A percentile compares a stretch with the other conserved stretches of the same genome.
These are phyloP conservation scores for Metarhizium anisopliae DNA, from an alignment of 2,329 filamentous ascomycete genomes.

Conservation along the genomic window DNA sequence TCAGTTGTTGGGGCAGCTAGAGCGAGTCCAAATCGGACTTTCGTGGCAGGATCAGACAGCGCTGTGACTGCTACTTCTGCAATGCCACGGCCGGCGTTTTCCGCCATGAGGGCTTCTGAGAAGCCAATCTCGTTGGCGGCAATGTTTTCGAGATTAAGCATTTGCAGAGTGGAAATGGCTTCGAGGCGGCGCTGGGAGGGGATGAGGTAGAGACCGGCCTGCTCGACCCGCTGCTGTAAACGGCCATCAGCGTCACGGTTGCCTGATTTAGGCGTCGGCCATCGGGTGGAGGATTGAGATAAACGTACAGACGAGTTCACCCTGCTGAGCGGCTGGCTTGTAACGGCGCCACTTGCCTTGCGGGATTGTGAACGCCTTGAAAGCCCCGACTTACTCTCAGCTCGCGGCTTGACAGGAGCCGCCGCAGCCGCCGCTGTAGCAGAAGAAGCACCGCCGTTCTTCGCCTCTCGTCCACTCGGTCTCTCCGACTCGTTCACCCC, in stretches of 20 bases:
- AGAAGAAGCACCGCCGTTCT: slow-evolving; percentile 29
- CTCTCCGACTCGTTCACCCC: slow-evolving; percentile 37
- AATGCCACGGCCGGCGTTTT: slow-evolving; percentile 83
- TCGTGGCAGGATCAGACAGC: slow-evolving; percentile 53
- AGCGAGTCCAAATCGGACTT: slow-evolving; percentile 38
- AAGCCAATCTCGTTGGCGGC: slow-evolving; percentile 81
- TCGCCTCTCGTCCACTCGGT: slow-evolving; percentile 39
- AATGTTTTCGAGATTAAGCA: slow-evolving; percentile 87
- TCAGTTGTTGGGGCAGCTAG: slow-evolving; percentile 26
- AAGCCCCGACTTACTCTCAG: slow-evolving; percentile 42
- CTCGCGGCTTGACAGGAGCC: slow-evolving; percentile 24
- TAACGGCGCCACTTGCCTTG: slow-evolving; percentile 39
- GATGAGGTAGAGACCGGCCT: slow-evolving; percentile 42
- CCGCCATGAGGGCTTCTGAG: slow-evolving; percentile 81
- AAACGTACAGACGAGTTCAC: slow-evolving; percentile 38
- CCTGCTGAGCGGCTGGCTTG: slow-evolving; percentile 33
- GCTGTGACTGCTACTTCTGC: slow-evolving; percentile 72
- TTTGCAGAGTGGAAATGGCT: slow-evolving; percentile 65
- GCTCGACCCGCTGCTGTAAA: slow-evolving; percentile 25
- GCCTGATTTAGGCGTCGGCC: slow-evolving; percentile 21
- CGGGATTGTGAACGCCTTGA: slow-evolving; percentile 46
- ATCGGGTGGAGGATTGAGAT: slow-evolving; percentile 19
- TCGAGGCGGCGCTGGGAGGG: slow-evolving; percentile 50
- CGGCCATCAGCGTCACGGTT: slow-evolving; percentile 22
- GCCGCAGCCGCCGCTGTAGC: background rate